Base-by-base conservation (phyloP, 73 alveolate genomes). In the Stentor coeruleus region DNA sequence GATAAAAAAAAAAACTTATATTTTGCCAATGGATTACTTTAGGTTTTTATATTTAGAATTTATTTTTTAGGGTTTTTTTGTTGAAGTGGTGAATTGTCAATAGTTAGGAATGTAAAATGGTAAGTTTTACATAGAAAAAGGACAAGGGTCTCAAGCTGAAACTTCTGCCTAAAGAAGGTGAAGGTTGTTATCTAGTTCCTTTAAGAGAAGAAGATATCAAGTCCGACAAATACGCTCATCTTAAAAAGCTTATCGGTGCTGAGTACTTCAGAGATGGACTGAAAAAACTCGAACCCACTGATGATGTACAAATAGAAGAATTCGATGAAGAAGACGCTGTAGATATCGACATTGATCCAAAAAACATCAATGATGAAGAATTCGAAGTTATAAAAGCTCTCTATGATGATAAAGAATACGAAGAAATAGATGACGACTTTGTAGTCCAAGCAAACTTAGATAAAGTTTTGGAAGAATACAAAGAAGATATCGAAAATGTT, bases 291-390 rank as follows among this genome's bases (percentile, higher is more conserved):
- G n/a, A n/a, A n/a, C 79, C 37, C n/a, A 20, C 37, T 26, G 79
- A 31, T 33, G 79, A 66, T 11, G 79, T 20, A 26, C 79, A 20
- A 20, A 66, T 20, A 20, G 0, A 20, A 1, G 37, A 66, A 20
- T 26, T 20, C 11, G 79, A 31, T 1, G 79, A 66, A 1, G n/a
- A 20, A 20, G 79, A 66, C n/a, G 37, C 37, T 26, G 79, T 66
- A 0, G 79, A 66, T 33, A 66, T 66, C 37, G 79, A 66, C 79
- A 66, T 66, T 26, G 79, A 66, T 66, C 79, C 79, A 66, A 33
- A 66, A 20, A 31, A 66, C 40, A 66, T 66, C 26, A 66, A 66
- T 26, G 40, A 20, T 33, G 79, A 66, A 66, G 40, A 66, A 66
- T 0, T 66, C n/a, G 79, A 66, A 20, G 37, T 66, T 26, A 20